Evolutionary conservation across 352 stramenopile genomes (phyloP).

Genomic region (Phytophthora europaea): DNA sequence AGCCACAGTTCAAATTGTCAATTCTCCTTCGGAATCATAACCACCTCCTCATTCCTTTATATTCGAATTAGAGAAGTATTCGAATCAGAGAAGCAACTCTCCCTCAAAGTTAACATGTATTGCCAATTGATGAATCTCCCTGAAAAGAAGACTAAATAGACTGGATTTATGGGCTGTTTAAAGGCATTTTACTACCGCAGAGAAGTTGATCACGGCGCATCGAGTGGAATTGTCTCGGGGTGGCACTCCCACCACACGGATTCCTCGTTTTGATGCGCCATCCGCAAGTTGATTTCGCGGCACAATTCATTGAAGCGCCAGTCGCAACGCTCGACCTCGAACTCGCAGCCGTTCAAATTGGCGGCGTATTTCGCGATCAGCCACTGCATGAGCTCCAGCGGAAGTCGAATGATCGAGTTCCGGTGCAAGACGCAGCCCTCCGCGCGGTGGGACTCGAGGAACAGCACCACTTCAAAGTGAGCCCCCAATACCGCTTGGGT

Average conservation of each 20-base stretch:
- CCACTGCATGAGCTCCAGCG: conserved; percentile 43
- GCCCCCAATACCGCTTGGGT: conserved; percentile 30
- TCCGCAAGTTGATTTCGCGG: conserved; percentile 22
- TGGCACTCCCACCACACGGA: conserved; percentile 40
- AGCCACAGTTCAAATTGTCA: too few species aligned
- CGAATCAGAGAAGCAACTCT: too few species aligned
- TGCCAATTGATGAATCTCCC: neutral
- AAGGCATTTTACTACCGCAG: neutral
- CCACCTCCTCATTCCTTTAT: too few species aligned
- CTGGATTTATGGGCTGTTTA: neutral
- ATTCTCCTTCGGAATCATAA: too few species aligned
- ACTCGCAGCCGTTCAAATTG: conserved; percentile 33
- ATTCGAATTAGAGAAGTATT: too few species aligned
- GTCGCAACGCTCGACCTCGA: conserved; percentile 34
- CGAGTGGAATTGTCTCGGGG: conserved; percentile 6
- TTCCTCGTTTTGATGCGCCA: conserved; percentile 34
- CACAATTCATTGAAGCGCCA: conserved; percentile 43
- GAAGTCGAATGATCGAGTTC: conserved; percentile 34
- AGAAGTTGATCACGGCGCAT: neutral
- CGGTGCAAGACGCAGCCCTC: conserved; percentile 32
- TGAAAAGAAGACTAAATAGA: neutral
- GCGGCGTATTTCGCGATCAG: conserved; percentile 29
- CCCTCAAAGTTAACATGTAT: too few species aligned
- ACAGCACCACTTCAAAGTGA: conserved; percentile 39
- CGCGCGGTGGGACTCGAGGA: conserved; percentile 27